phyloP scores from a whole-genome alignment of 257 asterid genomes.

The Anisodus acutangulus region DNA sequence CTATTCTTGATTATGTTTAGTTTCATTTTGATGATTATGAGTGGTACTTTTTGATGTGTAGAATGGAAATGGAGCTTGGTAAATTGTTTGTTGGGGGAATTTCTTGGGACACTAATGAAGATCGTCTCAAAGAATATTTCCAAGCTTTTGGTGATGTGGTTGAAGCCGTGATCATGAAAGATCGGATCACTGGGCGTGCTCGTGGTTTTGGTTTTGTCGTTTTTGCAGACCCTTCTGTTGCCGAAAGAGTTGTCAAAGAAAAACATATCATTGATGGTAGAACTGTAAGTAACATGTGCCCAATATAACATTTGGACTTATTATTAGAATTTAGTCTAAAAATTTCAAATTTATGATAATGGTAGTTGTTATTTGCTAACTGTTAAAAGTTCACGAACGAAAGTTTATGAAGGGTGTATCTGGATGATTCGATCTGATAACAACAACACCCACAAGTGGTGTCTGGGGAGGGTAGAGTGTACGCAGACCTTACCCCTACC shows the following conservation, averaged over 20 bases:
- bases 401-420: neutral
- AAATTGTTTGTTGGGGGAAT: slow-evolving; percentile 92
- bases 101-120: slow-evolving; percentile 96
- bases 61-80: slow-evolving; percentile 87
- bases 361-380: neutral
- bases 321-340: slow-evolving; percentile 21
- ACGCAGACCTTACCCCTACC: no score
- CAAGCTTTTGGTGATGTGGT: slow-evolving; percentile 76
- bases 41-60: slow-evolving; percentile 40
- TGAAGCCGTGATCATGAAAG: slow-evolving; percentile 91
- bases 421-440: neutral
- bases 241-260: slow-evolving; percentile 83
- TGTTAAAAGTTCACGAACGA: neutral
- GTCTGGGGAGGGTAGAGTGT: no score
- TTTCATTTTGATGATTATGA: no score
- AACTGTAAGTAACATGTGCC: slow-evolving; percentile 64
- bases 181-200: slow-evolving; percentile 92
- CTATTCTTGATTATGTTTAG: slow-evolving; percentile 32
- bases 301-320: neutral
- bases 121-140: slow-evolving; percentile 79
- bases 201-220: slow-evolving; percentile 96
- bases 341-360: neutral
- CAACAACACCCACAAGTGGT: no score
- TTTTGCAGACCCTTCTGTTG: slow-evolving; percentile 79
- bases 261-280: slow-evolving; percentile 84